These are phyloP conservation scores for Trichosanthes truncata DNA, from an alignment of 306 rosid species.

Conservation along the genomic window DNA sequence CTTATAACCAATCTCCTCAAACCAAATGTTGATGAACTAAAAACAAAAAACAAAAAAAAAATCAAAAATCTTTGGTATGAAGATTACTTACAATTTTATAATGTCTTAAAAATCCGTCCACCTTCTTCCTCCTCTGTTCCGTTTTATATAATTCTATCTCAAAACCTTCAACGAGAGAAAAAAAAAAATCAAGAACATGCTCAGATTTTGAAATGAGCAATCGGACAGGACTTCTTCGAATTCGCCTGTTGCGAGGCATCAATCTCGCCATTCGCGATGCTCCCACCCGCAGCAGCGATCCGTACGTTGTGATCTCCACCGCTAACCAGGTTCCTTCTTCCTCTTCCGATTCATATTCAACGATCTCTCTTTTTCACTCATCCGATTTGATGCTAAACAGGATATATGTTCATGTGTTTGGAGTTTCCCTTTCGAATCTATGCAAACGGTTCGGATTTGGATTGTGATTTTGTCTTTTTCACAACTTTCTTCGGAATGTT, in stretches of 20 bases:
- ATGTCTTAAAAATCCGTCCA: background rate
- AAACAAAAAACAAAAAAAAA: too few relatives aligned
- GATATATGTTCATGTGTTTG: background rate
- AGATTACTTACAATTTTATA: background rate
- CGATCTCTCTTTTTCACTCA: background rate
- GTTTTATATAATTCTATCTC: background rate
- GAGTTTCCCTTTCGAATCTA: background rate
- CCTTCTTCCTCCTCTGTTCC: background rate
- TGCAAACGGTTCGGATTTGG: background rate
- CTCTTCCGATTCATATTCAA: background rate
- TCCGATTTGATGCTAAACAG: background rate
- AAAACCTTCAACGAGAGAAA: background rate
- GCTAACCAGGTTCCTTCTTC: slow-evolving; percentile 36
- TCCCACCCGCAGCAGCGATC: slow-evolving; percentile 49
- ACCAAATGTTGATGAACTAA: too few relatives aligned
- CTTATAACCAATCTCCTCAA: too few relatives aligned
- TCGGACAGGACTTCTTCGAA: slow-evolving; percentile 50
- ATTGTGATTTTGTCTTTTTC: background rate
- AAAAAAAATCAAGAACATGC: background rate
- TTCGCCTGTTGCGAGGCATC: slow-evolving; percentile 51
- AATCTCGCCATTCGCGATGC: slow-evolving; percentile 69
- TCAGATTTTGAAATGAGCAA: slow-evolving; percentile 21
- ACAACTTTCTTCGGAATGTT: background rate
- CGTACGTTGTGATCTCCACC: slow-evolving; percentile 45
- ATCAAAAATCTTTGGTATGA: background rate